Conservation (phyloP, 768 basidiomycete genomes). For the Lentinus tigrinus region DNA sequence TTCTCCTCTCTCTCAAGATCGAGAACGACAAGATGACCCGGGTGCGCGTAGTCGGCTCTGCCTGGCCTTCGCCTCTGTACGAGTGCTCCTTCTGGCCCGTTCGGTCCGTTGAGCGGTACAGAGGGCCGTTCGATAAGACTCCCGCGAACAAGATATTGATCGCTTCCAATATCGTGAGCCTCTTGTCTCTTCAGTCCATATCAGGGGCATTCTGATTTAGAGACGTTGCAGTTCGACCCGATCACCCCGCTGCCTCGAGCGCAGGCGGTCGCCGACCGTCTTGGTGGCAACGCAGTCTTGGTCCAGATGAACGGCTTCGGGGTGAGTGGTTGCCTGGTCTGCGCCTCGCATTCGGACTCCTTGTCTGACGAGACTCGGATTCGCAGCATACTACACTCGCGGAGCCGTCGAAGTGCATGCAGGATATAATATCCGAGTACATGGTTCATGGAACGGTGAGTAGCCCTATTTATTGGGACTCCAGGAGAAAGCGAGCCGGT, state of each 20-base stretch:
- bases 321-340: neutral
- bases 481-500: no score
- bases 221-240: neutral
- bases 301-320: neutral
- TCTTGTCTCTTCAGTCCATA: neutral
- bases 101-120: slow-evolving; percentile 12
- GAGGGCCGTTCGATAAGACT: slow-evolving; percentile 15
- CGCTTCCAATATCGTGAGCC: slow-evolving; percentile 7
- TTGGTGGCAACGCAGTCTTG: neutral
- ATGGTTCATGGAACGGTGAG: slow-evolving; percentile 2
- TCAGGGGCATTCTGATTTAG: neutral
- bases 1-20: neutral
- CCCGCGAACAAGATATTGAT: slow-evolving; percentile 10
- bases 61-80: neutral
- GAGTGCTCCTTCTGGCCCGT: slow-evolving; percentile 1
- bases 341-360: no score
- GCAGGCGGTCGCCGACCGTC: neutral
- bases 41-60: neutral
- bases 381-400: slow-evolving; percentile 1
- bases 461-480: neutral
- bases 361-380: no score
- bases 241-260: neutral
- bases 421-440: neutral
- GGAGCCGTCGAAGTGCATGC: neutral
- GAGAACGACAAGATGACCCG: no score